Evolutionary conservation across 2,329 filamentous ascomycete species (phyloP), one percentile per base, ranked within the genome.

Genomic region (Cercospora brassicicola): DNA sequence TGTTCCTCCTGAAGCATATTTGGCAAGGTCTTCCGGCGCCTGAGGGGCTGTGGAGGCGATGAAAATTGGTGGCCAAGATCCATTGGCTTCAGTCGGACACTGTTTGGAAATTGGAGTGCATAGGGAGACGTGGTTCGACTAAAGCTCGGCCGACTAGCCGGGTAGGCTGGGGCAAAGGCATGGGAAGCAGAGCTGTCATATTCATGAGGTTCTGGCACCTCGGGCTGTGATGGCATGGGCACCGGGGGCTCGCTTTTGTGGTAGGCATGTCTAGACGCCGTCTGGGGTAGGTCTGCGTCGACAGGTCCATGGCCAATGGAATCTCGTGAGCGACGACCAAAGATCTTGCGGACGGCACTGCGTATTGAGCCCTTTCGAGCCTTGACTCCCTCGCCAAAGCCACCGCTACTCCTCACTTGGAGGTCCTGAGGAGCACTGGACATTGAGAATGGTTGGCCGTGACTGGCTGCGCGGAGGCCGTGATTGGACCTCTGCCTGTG

Each of bases 81-180:
- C 57, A 79, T 71, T 13, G 78, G 78, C 70, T 79, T 79, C 51
- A 80, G 69, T 20, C 72, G 70, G 0, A 76, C 74, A 62, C 77
- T 78, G 48, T 79, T 75, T 9, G 78, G 78, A 64, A 80, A 80
- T 23, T 78, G 74, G 6, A 79, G 74, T 5, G 78, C 78, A 68
- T 77, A 78, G 3, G 78, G 76, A 3, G 78, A 79, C 39, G 71
- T 73, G 5, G 64, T 71, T 51, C 73, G 66, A 36, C 62, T 65
- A n/a, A 67, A 60, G 59, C 67, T 71, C 42, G 65, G 65, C 30
- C 48, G 63, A 28, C 53, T 42, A 4, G 55, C 36, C 11, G 66
- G 51, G 36, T 71, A 60, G 11, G 66, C 55, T 33, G 59, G 55
- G n/a, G 67, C 60, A 33, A 67, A 39, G 4, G 66, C 39, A 2